These are phyloP conservation scores for Barnettozyma salicaria DNA, from an alignment of 805 yeast species.

Conservation along the genomic window DNA sequence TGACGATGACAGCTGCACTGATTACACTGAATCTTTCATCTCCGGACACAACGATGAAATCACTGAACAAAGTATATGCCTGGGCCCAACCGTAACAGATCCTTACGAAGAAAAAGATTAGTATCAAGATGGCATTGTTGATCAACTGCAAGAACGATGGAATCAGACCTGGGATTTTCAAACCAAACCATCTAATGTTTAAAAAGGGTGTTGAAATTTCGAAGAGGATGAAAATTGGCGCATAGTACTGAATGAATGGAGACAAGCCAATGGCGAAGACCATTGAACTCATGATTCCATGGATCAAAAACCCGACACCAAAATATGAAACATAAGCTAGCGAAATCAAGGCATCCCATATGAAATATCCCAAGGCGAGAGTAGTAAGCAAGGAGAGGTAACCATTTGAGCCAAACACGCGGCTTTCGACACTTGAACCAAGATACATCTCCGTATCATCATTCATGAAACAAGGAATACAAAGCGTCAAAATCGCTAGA, in stretches of 20 bases:
- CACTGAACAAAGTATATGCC: slow-evolving; percentile 40
- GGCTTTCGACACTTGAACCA: slow-evolving; percentile 29
- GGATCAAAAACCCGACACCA: slow-evolving; percentile 70
- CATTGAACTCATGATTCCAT: slow-evolving; percentile 66
- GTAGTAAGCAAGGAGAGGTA: slow-evolving; percentile 64
- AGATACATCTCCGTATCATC: neutral
- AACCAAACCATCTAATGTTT: slow-evolving; percentile 77
- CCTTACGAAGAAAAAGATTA: slow-evolving; percentile 61
- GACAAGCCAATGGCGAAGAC: slow-evolving; percentile 56
- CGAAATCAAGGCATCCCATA: slow-evolving; percentile 78
- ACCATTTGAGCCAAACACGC: slow-evolving; percentile 59
- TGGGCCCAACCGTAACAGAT: slow-evolving; percentile 76
- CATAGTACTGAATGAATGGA: slow-evolving; percentile 68
- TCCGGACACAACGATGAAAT: slow-evolving; percentile 34
- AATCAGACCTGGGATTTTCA: slow-evolving; percentile 60
- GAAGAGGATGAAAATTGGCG: slow-evolving; percentile 68
- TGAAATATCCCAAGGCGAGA: slow-evolving; percentile 66
- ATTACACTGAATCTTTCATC: slow-evolving; percentile 40
- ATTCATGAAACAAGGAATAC: slow-evolving; percentile 6
- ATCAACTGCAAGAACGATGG: slow-evolving; percentile 42
- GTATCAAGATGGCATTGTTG: slow-evolving; percentile 62
- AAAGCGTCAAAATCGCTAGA: slow-evolving; percentile 48
- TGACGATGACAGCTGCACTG: slow-evolving; percentile 28
- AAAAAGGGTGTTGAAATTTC: slow-evolving; percentile 86
- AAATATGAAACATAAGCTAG: slow-evolving; percentile 47